These are phyloP conservation scores for Vicia villosa DNA, from an alignment of 306 rosid species.

Conservation along the genomic window DNA sequence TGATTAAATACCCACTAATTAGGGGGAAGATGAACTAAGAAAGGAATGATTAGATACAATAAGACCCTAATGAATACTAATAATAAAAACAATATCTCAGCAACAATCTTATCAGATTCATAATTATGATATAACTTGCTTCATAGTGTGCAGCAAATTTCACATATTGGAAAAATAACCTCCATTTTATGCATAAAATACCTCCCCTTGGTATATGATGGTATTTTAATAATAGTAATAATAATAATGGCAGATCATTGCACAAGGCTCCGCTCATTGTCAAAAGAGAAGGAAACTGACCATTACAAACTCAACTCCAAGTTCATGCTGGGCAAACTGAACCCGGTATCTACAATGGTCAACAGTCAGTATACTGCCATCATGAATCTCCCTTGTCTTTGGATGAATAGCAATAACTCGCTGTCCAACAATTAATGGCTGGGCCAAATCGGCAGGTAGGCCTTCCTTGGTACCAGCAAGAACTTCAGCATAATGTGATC, in stretches of 20 bases:
- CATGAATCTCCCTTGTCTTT: constrained; percentile 71
- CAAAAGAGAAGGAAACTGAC: constrained; percentile 52
- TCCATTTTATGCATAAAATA: constrained; percentile 23
- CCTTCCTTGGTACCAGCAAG: constrained; percentile 80
- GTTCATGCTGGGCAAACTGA: constrained; percentile 81
- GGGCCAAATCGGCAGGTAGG: constrained; percentile 89
- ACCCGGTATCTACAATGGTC: constrained; percentile 68
- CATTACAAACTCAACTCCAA: constrained; percentile 85
- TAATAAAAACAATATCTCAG: no score
- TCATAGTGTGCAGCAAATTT: not conserved
- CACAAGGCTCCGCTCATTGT: not conserved
- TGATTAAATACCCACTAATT: no score
- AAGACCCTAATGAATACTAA: no score
- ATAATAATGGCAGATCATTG: constrained; percentile 16
- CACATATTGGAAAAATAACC: constrained; percentile 12
- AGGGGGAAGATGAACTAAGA: no score
- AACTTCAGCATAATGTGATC: constrained; percentile 86
- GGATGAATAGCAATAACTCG: constrained; percentile 83
- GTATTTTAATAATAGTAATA: constrained; percentile 1
- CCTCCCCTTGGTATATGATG: not conserved
- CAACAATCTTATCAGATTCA: no score
- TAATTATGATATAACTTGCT: no score
- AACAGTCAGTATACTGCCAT: constrained; percentile 79
- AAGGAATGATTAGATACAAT: no score
- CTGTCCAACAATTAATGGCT: constrained; percentile 84